A percentile compares a stretch with the other conserved stretches of the same genome.
Conservation (phyloP, 768 basidiomycete genomes). For the Bullera alba region DNA sequence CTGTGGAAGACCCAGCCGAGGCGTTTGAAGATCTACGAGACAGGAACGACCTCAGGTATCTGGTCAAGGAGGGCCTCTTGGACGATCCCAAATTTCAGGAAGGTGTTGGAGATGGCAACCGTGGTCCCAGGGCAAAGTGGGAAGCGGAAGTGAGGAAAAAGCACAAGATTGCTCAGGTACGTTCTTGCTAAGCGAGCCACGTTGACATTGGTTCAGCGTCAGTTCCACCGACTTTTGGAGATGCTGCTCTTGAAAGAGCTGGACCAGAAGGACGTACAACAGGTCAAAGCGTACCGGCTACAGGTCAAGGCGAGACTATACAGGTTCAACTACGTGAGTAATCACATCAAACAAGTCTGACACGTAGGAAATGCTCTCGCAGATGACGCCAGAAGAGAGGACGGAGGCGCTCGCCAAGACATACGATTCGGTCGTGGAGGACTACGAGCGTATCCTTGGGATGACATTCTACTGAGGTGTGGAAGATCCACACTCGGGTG, state of each 20-base stretch:
- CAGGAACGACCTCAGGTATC: slow-evolving; percentile 76
- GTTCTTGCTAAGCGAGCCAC: slow-evolving; percentile 17
- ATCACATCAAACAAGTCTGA: background rate
- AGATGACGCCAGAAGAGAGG: slow-evolving; percentile 78
- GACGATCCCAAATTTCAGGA: slow-evolving; percentile 59
- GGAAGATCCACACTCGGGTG: no score
- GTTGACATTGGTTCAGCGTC: slow-evolving; percentile 56
- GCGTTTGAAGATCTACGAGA: slow-evolving; percentile 95
- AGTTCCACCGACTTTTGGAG: slow-evolving; percentile 85
- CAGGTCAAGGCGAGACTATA: slow-evolving; percentile 86
- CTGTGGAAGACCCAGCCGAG: slow-evolving; percentile 96
- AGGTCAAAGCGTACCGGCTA: slow-evolving; percentile 64
- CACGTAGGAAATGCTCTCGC: slow-evolving; percentile 71
- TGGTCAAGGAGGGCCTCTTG: slow-evolving; percentile 71
- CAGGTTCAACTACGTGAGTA: slow-evolving; percentile 84
- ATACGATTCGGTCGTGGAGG: slow-evolving; percentile 74
- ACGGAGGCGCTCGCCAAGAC: slow-evolving; percentile 88
- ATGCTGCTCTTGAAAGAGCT: slow-evolving; percentile 75
- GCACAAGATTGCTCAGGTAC: slow-evolving; percentile 81
- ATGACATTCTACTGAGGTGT: slow-evolving; percentile 34
- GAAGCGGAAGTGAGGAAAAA: slow-evolving; percentile 70
- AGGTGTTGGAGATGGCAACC: slow-evolving; percentile 67
- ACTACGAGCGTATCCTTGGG: slow-evolving; percentile 72
- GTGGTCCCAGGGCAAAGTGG: slow-evolving; percentile 51
- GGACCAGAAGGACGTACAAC: slow-evolving; percentile 56